Base-by-base conservation (phyloP, 805 yeast genomes). In the Schwanniomyces polymorphus region DNA sequence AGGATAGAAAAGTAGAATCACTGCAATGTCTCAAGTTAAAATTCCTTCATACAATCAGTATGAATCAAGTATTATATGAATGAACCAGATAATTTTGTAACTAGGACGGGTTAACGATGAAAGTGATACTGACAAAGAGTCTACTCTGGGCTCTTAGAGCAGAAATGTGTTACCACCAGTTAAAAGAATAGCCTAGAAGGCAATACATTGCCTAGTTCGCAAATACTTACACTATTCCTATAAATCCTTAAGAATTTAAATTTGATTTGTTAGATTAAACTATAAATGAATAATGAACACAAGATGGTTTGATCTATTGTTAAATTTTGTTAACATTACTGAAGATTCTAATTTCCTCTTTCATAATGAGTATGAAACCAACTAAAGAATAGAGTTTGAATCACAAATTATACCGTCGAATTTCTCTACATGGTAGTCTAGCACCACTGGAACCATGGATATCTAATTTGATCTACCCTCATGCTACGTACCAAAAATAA, bases 281-380 rank as follows among this genome's bases (percentile, higher is more conserved):
- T 7, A 70, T 65, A 17, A 66, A 65, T n/a, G 53, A 58, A 27
- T 56, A 59, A 34, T 49, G 77, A 23, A 58, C 78, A 18, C 72
- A 74, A 1, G 68, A 50, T 80, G 85, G 85, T 80, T 80, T 48
- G 83, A 80, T 56, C 80, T 77, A 57, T 76, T 80, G 80, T 61
- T 69, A 26, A 70, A 70, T 45, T 59, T 63, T 38, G n/a, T n/a
- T n/a, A n/a, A n/a, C n/a, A n/a, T n/a, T n/a, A n/a, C n/a, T n/a
- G n/a, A n/a, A n/a, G n/a, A n/a, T n/a, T n/a, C n/a, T n/a, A n/a
- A n/a, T n/a, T n/a, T n/a, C n/a, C n/a, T n/a, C n/a, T n/a, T n/a
- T n/a, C n/a, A n/a, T n/a, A n/a, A n/a, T n/a, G n/a, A n/a, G n/a
- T n/a, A n/a, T n/a, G n/a, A n/a, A n/a, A n/a, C n/a, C n/a, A n/a